Conservation (phyloP, 345 rosid genomes). For the Mercurialis annua region DNA sequence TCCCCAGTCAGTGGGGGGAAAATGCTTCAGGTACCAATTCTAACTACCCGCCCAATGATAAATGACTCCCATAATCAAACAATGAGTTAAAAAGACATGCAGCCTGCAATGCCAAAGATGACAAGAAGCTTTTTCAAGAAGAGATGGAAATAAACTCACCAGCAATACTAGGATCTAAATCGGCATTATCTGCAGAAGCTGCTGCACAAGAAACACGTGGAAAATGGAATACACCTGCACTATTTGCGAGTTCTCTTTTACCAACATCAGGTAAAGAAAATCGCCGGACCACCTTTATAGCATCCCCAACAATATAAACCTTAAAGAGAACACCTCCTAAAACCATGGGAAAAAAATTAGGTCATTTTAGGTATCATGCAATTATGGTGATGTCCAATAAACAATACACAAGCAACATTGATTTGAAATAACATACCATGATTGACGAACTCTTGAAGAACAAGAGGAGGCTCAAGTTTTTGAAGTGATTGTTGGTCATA, state of each 20-base stretch:
- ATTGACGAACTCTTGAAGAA: conserved; percentile 86
- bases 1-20: background rate
- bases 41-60: background rate
- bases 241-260: conserved; percentile 47
- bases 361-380: background rate
- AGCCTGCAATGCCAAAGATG: conserved; percentile 2
- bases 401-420: background rate
- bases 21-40: background rate
- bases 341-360: conserved; percentile 13
- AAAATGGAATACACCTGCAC: conserved; percentile 52
- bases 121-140: background rate
- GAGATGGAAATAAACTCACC: conserved; percentile 26
- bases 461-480: conserved; percentile 80
- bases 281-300: conserved; percentile 74
- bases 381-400: background rate
- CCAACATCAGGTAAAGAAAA: conserved; percentile 85
- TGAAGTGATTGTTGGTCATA: conserved; percentile 56
- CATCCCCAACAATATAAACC: conserved; percentile 79
- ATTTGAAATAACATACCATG: conserved; percentile 48
- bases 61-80: conserved; percentile 8
- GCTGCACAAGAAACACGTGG: conserved; percentile 71
- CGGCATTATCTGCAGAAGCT: conserved; percentile 69
- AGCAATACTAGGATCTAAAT: conserved; percentile 58
- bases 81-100: background rate
- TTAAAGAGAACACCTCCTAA: conserved; percentile 79